Conservation (phyloP, 2,329 filamentous ascomycete genomes). For the Xylariaceae sp. region DNA sequence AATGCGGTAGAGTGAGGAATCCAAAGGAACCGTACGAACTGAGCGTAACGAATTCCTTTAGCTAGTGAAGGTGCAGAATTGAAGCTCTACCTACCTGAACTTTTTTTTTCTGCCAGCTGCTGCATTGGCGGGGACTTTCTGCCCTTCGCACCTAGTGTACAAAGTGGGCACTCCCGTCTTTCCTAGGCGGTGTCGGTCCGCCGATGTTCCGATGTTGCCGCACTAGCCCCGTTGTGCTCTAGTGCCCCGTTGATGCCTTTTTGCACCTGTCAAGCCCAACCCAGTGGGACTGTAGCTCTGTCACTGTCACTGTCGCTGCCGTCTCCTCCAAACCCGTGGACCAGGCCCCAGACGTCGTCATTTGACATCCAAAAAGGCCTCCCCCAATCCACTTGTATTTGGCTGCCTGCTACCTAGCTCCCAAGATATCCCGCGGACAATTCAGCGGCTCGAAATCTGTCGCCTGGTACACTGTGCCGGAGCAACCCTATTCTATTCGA, state of each 20-base stretch:
- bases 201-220: constrained; percentile 29
- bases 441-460: constrained; percentile 1
- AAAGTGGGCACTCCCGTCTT: not conserved
- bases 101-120: constrained; percentile 31
- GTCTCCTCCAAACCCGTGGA: constrained; percentile 8
- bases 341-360: constrained; percentile 26
- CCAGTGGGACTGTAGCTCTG: not conserved
- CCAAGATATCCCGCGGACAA: constrained; percentile 8
- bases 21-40: not conserved
- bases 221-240: constrained; percentile 16
- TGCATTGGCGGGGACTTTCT: constrained; percentile 19
- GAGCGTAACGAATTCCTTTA: not conserved
- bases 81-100: constrained; percentile 5
- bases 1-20: not conserved
- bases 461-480: not conserved
- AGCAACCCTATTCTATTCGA: constrained; percentile 1
- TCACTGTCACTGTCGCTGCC: not conserved
- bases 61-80: constrained; percentile 3
- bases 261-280: constrained; percentile 5
- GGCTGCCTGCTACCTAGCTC: constrained; percentile 21
- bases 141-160: not conserved
- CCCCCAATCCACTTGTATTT: constrained; percentile 7
- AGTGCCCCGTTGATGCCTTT: constrained; percentile 7
- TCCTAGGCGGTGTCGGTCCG: constrained; percentile 35
- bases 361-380: constrained; percentile 25